Base-by-base conservation (phyloP, 805 yeast species). In the Candida khao-thaluensis region DNA sequence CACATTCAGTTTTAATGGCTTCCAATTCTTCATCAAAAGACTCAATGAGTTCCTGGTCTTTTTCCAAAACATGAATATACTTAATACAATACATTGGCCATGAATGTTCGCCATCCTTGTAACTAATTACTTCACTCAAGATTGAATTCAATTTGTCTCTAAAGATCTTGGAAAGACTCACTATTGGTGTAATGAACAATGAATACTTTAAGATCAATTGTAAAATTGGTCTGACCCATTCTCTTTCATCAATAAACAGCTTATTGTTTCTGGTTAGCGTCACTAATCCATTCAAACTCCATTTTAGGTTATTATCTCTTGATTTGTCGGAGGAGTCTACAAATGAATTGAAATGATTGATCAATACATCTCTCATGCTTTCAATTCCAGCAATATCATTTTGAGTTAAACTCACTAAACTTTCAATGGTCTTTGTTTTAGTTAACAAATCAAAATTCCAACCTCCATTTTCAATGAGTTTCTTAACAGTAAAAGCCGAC, bases 401-500 rank as follows among this genome's bases (percentile, higher is more conserved):
- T 55, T 34, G 48, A 40, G 43, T 51, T 26, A 62, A 43, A 7
- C 57, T 52, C 11, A 68, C 37, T 17, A 68, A 51, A 11, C 52
- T 40, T 29, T 77, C 79, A 9, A 77, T 63, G 0, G 87, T 76
- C 54, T 82, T 87, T 1, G 90, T 65, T 52, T 84, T 88, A 1
- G 95, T 82, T 20, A 85, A 56, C 44, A 74, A 70, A 59, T 90
- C 97, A 59, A 90, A 89, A 43, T 79, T 79, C 52, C 85, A 68
- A 4, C 85, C 85, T 18, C 70, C 69, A 12, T 66, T 59, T 0
- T 46, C 27, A 18, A 64, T 62, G 18, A 68, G 47, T 23, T 60
- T 42, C 4, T 49, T 27, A 9, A 66, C 43, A 12, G 64, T 49
- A 4, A 50, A 47, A 6, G 67, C 64, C 4, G 75, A 72, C 39